Percentiles rank a stretch among this genome's conserved stretches.
Conservation (phyloP, 495 filamentous ascomycete genomes). For the Aspergillus ellipticus region DNA sequence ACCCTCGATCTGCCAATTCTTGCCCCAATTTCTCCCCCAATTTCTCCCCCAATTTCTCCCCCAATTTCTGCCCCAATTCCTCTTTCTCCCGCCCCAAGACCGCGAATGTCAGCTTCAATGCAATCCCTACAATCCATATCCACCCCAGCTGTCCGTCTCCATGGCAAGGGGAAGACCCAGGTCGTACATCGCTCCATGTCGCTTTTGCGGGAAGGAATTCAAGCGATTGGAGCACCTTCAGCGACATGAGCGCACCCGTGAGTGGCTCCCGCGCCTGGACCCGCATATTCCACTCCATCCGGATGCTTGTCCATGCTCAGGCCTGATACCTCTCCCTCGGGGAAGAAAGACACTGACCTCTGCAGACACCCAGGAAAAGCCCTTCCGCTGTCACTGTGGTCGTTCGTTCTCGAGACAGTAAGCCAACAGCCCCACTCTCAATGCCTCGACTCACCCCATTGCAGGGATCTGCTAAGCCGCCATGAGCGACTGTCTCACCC, state of each 20-base stretch:
- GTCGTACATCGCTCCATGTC: not conserved
- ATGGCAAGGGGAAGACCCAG: not conserved
- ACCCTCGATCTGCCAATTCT: too few species aligned
- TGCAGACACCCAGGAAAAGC: not conserved
- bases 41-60: not conserved
- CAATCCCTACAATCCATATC: not conserved
- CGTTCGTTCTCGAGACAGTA: not conserved
- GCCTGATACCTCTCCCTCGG: too few species aligned
- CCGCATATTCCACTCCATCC: not conserved
- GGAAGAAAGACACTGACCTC: not conserved
- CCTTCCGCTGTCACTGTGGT: not conserved
- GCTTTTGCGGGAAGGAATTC: not conserved
- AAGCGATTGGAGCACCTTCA: not conserved
- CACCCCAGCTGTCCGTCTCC: not conserved
- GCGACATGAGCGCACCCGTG: not conserved
- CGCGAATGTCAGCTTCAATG: not conserved
- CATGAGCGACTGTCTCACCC: not conserved
- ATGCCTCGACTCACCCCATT: not conserved
- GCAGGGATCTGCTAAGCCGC: not conserved
- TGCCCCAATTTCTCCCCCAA: not conserved
- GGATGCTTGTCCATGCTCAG: not conserved
- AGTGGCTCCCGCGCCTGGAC: not conserved
- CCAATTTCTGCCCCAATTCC: not conserved
- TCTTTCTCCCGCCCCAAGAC: not conserved
- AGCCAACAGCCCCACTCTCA: not conserved